Conservation (phyloP, 2,329 filamentous ascomycete genomes). For the Sporothrix brasiliensis region DNA sequence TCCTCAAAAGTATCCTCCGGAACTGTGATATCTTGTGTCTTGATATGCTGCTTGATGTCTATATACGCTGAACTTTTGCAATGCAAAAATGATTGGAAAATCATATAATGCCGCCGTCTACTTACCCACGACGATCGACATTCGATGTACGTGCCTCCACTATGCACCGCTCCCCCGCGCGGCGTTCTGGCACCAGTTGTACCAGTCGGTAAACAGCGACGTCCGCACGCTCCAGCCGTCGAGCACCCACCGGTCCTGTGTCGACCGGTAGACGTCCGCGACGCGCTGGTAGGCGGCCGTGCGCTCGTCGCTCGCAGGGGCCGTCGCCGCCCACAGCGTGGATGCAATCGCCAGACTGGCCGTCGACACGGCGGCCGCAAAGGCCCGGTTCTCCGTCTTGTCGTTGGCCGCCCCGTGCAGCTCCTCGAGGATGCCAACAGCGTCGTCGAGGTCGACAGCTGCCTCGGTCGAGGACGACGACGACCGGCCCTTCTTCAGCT, state of each 20-base stretch:
- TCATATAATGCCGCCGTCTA: no score
- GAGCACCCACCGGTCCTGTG: conserved; percentile 62
- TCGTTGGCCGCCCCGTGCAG: conserved; percentile 72
- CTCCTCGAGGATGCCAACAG: conserved; percentile 62
- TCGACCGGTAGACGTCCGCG: conserved; percentile 65
- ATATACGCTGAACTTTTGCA: not conserved
- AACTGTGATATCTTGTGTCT: no score
- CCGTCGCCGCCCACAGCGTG: conserved; percentile 56
- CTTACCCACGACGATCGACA: no score
- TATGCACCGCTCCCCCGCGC: not conserved
- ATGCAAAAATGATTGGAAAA: no score
- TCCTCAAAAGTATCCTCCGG: not conserved
- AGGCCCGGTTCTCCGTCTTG: conserved; percentile 61
- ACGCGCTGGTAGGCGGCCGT: conserved; percentile 43
- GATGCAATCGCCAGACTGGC: conserved; percentile 70
- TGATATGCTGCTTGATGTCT: not conserved
- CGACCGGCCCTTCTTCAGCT: conserved; percentile 59
- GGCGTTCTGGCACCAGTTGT: conserved; percentile 62
- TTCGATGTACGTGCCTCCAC: no score
- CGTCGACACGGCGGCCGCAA: conserved; percentile 73
- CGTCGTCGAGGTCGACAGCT: conserved; percentile 45
- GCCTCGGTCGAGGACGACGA: conserved; percentile 42
- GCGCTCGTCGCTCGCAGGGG: not conserved
- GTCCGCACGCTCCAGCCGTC: conserved; percentile 63
- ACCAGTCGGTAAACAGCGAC: conserved; percentile 71